phyloP scores from a whole-genome alignment of 2,329 filamentous ascomycete genomes.

The Aspergillus ochraceus region DNA sequence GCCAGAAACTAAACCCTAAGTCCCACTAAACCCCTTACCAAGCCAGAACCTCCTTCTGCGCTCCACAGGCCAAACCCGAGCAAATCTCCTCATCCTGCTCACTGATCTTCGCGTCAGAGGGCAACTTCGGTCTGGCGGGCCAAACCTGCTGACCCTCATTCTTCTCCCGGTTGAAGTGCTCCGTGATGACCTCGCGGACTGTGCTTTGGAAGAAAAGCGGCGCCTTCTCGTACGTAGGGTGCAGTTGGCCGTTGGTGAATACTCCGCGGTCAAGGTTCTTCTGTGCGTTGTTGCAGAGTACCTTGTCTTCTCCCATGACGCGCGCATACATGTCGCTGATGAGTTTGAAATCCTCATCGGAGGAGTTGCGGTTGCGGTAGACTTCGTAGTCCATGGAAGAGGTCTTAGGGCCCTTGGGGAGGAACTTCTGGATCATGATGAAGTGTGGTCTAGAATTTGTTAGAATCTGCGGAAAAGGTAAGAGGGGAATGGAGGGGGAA shows the following conservation, averaged over 20 bases:
- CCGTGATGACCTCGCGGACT: conserved; percentile 50
- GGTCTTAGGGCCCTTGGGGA: conserved; percentile 53
- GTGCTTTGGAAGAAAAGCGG: conserved; percentile 57
- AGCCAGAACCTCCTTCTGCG: conserved; percentile 23
- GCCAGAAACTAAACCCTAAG: too few relatives aligned
- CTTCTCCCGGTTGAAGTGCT: conserved; percentile 50
- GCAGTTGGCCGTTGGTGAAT: conserved; percentile 62
- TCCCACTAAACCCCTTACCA: conserved; percentile 18
- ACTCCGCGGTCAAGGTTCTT: conserved; percentile 60
- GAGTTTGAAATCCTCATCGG: conserved; percentile 58
- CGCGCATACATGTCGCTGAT: conserved; percentile 63
- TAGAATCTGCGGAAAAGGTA: background rate
- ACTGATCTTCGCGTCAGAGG: conserved; percentile 24
- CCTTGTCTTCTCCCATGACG: conserved; percentile 65
- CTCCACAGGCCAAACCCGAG: conserved; percentile 21
- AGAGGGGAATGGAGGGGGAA: background rate
- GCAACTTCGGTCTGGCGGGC: conserved; percentile 46
- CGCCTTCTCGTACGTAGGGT: conserved; percentile 59
- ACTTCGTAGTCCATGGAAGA: conserved; percentile 63
- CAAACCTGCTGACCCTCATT: conserved; percentile 51
- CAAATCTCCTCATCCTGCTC: conserved; percentile 28
- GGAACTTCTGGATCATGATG: conserved; percentile 65
- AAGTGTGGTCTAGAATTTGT: conserved; percentile 50
- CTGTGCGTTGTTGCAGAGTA: conserved; percentile 59
- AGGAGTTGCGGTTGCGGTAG: conserved; percentile 60